Evolutionary conservation across 1,284 basidiomycete species (phyloP).

Genomic region (Mycena sp.): DNA sequence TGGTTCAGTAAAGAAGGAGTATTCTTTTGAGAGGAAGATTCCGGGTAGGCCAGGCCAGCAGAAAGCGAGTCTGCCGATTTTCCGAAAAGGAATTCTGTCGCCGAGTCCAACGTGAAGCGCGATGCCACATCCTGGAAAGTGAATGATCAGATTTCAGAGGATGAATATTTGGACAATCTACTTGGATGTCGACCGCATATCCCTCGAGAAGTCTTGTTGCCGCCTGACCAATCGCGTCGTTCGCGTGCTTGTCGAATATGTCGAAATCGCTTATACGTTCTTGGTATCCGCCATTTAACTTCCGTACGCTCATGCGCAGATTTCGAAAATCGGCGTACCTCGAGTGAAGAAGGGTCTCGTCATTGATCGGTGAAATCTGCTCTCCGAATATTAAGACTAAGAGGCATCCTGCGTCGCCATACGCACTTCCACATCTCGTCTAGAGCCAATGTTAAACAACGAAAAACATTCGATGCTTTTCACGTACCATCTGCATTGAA

Average conservation of each 20-base stretch:
- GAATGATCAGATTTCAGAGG: neutral
- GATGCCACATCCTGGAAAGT: slow-evolving; percentile 24
- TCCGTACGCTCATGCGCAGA: neutral
- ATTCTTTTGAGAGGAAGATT: neutral
- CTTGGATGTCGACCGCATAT: slow-evolving; percentile 54
- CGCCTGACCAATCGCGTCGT: slow-evolving; percentile 44
- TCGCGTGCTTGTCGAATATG: slow-evolving; percentile 53
- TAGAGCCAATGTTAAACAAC: slow-evolving; percentile 10
- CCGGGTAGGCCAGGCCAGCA: slow-evolving; percentile 54
- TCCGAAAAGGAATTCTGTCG: slow-evolving; percentile 63
- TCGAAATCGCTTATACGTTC: slow-evolving; percentile 58
- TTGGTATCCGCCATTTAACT: too few species aligned
- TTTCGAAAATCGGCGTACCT: neutral
- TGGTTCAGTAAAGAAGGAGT: slow-evolving; percentile 16
- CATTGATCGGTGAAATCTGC: slow-evolving; percentile 53
- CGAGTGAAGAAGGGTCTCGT: slow-evolving; percentile 54
- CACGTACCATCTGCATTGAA: slow-evolving; percentile 55
- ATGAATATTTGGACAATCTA: slow-evolving; percentile 13
- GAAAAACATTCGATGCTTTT: neutral
- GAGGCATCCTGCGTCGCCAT: too few species aligned
- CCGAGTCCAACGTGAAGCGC: slow-evolving; percentile 55
- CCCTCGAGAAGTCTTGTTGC: slow-evolving; percentile 43
- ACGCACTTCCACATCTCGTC: slow-evolving; percentile 46
- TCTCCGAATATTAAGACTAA: neutral
- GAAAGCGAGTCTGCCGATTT: slow-evolving; percentile 51